These are phyloP conservation scores for Nepenthes mirabilis DNA, from an alignment of 148 eudicot species.

Conservation along the genomic window DNA sequence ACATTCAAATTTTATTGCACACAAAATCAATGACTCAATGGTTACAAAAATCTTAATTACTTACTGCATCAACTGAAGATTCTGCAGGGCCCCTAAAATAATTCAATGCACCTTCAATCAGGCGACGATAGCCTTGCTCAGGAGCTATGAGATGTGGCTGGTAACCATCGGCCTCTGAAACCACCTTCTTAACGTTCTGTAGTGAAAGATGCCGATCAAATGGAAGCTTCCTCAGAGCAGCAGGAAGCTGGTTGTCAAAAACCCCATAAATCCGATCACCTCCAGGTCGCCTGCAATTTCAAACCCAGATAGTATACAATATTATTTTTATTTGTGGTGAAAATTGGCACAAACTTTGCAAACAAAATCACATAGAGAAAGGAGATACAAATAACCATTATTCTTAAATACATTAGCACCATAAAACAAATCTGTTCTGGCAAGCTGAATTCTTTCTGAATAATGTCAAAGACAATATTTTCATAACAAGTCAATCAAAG, in stretches of 20 bases:
- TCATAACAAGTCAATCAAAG: no score
- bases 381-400: background rate
- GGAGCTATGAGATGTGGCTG: slow-evolving; percentile 26
- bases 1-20: background rate
- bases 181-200: slow-evolving; percentile 17
- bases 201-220: slow-evolving; percentile 21
- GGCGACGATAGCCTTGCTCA: slow-evolving; percentile 22
- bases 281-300: slow-evolving; percentile 15
- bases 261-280: slow-evolving; percentile 16
- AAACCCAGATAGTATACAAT: background rate
- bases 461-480: no score
- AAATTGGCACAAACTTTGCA: background rate
- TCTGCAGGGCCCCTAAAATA: slow-evolving; percentile 19
- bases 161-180: slow-evolving; percentile 25
- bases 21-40: background rate
- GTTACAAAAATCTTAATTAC: background rate
- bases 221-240: slow-evolving; percentile 20
- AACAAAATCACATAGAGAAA: background rate
- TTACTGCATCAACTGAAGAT: slow-evolving; percentile 20
- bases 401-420: no score
- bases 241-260: slow-evolving; percentile 26
- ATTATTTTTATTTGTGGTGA: background rate
- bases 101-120: slow-evolving; percentile 16
- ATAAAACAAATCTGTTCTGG: no score
- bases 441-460: no score